Evolutionary conservation across 352 stramenopile genomes (phyloP).

Genomic region (Globisporangium radiosum): DNA sequence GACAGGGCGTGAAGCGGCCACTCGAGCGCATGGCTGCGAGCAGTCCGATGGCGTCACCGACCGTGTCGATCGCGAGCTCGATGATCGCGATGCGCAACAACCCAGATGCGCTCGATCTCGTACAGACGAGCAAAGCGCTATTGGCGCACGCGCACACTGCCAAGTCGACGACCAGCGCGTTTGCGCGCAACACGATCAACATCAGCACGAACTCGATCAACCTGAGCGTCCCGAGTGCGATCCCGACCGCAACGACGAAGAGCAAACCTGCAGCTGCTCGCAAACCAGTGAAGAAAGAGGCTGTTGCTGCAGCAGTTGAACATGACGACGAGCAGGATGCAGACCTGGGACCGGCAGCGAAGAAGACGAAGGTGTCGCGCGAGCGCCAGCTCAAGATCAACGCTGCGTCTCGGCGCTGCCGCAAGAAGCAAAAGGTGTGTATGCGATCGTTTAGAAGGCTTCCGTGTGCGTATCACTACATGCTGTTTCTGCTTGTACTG

Average conservation of each 20-base stretch:
- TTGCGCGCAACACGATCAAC: conserved; percentile 14
- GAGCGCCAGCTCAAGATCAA: conserved; percentile 88
- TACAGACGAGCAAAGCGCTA: conserved; percentile 16
- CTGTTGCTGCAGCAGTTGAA: background rate
- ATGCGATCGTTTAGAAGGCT: background rate
- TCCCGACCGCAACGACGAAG: background rate
- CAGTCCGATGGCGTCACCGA: conserved; percentile 36
- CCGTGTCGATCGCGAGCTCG: conserved; percentile 44
- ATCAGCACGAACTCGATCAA: conserved; percentile 31
- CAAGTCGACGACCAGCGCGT: conserved; percentile 3
- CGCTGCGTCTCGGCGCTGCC: conserved; percentile 65
- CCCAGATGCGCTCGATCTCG: conserved; percentile 10
- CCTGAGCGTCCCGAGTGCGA: conserved; percentile 10
- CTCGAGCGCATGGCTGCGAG: conserved; percentile 18
- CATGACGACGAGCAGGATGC: conserved; percentile 15
- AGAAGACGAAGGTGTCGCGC: conserved; percentile 82
- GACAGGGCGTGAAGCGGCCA: conserved; percentile 40
- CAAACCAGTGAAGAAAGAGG: conserved; percentile 21
- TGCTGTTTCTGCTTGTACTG: no score
- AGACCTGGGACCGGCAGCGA: conserved; percentile 20
- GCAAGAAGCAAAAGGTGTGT: conserved; percentile 78
- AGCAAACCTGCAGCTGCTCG: background rate
- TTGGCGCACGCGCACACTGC: conserved; percentile 13
- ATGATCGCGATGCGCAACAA: conserved; percentile 63
- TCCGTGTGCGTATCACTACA: no score